A percentile compares a stretch with the other conserved stretches of the same genome.
These are phyloP conservation scores for Nymphaea colorata DNA, from an alignment of 164 flowering plant species.

Conservation along the genomic window DNA sequence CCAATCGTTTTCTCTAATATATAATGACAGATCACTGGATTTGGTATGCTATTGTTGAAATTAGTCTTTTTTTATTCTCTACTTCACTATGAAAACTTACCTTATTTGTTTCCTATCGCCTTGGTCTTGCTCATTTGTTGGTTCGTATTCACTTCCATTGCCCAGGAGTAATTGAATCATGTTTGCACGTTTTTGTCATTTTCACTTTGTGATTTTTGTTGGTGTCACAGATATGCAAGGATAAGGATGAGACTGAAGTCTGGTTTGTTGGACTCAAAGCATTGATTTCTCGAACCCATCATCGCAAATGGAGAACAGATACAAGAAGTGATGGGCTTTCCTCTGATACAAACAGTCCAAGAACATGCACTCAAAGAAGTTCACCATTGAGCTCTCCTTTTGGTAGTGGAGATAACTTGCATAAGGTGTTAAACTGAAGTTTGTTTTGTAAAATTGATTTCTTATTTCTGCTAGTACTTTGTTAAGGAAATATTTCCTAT, in stretches of 20 bases:
- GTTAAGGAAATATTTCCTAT: background rate
- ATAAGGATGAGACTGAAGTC: conserved; percentile 99
- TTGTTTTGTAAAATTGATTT: conserved; percentile 1
- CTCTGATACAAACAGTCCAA: conserved; percentile 91
- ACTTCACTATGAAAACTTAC: too few species aligned
- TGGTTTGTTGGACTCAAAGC: conserved; percentile 99
- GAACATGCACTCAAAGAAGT: conserved; percentile 84
- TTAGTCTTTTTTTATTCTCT: background rate
- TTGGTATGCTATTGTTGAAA: conserved; percentile 34
- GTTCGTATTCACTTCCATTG: background rate
- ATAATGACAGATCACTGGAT: conserved; percentile 80
- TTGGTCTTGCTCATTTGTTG: background rate
- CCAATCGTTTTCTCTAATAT: conserved; percentile 90
- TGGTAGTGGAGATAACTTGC: conserved; percentile 68
- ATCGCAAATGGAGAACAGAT: conserved; percentile 84
- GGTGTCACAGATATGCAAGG: conserved; percentile 78
- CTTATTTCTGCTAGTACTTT: conserved; percentile 2
- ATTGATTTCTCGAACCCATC: conserved; percentile 76
- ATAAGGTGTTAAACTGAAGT: conserved; percentile 37
- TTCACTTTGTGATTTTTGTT: background rate
- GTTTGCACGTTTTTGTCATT: background rate
- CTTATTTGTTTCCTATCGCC: too few species aligned
- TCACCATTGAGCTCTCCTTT: conserved; percentile 94
- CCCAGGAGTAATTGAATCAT: too few species aligned
- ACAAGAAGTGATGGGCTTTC: conserved; percentile 93